phyloP scores from a whole-genome alignment of 495 filamentous ascomycete species.

The Aspergillus kassunensis region DNA sequence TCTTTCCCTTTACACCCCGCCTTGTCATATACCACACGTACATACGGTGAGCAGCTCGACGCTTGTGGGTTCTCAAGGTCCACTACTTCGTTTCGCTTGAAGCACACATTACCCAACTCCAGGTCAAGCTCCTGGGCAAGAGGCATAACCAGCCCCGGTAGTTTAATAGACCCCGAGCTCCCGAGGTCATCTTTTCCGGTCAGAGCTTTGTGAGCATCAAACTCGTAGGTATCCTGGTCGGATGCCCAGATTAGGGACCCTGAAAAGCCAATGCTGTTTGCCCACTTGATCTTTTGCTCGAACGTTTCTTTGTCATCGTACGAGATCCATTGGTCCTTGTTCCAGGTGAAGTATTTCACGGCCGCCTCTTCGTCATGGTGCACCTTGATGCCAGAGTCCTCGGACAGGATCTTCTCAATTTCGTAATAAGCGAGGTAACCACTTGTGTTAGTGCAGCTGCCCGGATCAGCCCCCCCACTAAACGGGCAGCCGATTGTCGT shows the following conservation, averaged over 20 bases:
- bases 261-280: conserved; percentile 31
- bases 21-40: too few species aligned
- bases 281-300: conserved; percentile 35
- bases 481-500: conserved; percentile 22
- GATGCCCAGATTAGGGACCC: conserved; percentile 38
- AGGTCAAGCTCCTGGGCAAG: too few species aligned
- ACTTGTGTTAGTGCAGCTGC: conserved; percentile 22
- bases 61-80: too few species aligned
- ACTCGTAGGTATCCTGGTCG: too few species aligned
- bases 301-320: conserved; percentile 41
- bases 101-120: too few species aligned
- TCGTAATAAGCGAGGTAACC: conserved; percentile 25
- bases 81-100: too few species aligned
- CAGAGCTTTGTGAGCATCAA: too few species aligned
- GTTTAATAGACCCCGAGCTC: too few species aligned
- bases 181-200: too few species aligned
- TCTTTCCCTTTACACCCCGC: too few species aligned
- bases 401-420: conserved; percentile 21
- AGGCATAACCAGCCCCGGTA: too few species aligned
- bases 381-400: conserved; percentile 19
- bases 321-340: conserved; percentile 37
- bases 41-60: too few species aligned
- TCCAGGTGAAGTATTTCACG: conserved; percentile 31
- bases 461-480: conserved; percentile 14
- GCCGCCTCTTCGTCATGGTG: conserved; percentile 17